These are phyloP conservation scores for Orbilia javanica DNA, from an alignment of 2,329 filamentous ascomycete species.

Conservation along the genomic window DNA sequence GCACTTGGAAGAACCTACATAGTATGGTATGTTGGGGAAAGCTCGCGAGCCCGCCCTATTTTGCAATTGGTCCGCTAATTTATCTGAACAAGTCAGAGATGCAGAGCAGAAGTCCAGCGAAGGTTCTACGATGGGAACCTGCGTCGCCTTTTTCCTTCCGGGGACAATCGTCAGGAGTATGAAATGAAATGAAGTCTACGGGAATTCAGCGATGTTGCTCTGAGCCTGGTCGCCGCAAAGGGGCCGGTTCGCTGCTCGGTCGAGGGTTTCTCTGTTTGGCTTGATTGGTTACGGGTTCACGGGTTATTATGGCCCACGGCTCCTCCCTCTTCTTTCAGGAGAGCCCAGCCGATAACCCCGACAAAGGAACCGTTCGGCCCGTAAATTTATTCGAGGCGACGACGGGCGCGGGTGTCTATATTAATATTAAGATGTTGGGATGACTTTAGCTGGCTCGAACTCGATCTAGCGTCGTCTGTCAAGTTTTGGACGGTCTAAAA, in stretches of 20 bases:
- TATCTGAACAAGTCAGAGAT: constrained; percentile 58
- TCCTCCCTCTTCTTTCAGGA: constrained; percentile 35
- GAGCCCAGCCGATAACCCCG: constrained; percentile 50
- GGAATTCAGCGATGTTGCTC: constrained; percentile 31
- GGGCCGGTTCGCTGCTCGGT: constrained; percentile 41
- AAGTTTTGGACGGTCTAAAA: constrained; percentile 16
- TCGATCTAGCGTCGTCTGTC: constrained; percentile 16
- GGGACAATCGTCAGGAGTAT: constrained; percentile 38
- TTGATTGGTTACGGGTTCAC: constrained; percentile 59
- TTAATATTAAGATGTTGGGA: constrained; percentile 23
- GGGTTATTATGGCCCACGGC: constrained; percentile 32
- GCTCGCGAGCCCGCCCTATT: constrained; percentile 52
- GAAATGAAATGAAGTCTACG: constrained; percentile 24
- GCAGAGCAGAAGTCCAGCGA: constrained; percentile 58
- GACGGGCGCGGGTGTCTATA: constrained; percentile 35
- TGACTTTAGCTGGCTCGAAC: constrained; percentile 6
- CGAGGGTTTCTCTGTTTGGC: constrained; percentile 40
- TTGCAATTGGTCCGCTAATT: constrained; percentile 59
- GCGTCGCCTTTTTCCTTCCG: constrained; percentile 44
- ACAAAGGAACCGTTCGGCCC: constrained; percentile 51
- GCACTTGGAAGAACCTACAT: constrained; percentile 47
- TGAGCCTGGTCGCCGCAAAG: constrained; percentile 37
- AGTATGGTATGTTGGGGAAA: constrained; percentile 49
- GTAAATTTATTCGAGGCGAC: constrained; percentile 52
- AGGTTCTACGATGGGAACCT: constrained; percentile 50